Percentiles rank a stretch among this genome's conserved stretches.
These are phyloP conservation scores for Cercospora sp. DNA, from an alignment of 2,329 filamentous ascomycete genomes.

Conservation along the genomic window DNA sequence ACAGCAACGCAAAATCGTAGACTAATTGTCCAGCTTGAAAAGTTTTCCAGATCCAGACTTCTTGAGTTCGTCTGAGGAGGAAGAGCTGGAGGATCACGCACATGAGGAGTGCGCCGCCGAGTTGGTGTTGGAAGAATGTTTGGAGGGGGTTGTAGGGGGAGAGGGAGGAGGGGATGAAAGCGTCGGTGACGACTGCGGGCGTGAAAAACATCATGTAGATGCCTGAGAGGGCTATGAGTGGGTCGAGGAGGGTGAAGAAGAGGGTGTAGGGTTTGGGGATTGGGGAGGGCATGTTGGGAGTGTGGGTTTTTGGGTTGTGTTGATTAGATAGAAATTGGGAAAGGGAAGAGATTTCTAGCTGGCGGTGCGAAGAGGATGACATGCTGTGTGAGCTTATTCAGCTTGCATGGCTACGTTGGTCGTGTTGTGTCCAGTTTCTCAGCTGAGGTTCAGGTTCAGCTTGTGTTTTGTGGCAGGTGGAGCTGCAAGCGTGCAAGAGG, in stretches of 20 bases:
- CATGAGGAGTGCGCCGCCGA: conserved; percentile 22
- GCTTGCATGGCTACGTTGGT: neutral
- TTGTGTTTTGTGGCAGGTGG: neutral
- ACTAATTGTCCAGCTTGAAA: conserved; percentile 21
- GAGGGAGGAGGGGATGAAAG: conserved; percentile 17
- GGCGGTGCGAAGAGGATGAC: neutral
- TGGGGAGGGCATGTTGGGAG: neutral
- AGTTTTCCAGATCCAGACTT: conserved; percentile 24
- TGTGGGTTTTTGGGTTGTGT: too few relatives aligned
- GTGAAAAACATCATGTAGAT: conserved; percentile 23
- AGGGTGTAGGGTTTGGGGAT: conserved; percentile 16
- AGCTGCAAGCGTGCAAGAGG: neutral
- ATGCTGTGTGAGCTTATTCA: neutral
- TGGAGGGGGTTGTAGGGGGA: conserved; percentile 16
- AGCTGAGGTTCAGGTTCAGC: neutral
- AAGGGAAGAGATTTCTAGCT: neutral
- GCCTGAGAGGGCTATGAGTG: conserved; percentile 21
- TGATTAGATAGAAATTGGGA: too few relatives aligned
- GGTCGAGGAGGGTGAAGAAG: conserved; percentile 24
- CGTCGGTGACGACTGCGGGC: conserved; percentile 11
- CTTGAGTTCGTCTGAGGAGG: conserved; percentile 19
- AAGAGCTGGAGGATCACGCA: conserved; percentile 18
- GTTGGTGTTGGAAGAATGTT: conserved; percentile 23
- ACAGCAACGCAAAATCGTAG: conserved; percentile 20
- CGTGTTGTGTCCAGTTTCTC: neutral